A percentile compares a stretch with the other conserved stretches of the same genome.
These are phyloP conservation scores for Begonia peltatifolia DNA, from an alignment of 306 rosid species.

Conservation along the genomic window DNA sequence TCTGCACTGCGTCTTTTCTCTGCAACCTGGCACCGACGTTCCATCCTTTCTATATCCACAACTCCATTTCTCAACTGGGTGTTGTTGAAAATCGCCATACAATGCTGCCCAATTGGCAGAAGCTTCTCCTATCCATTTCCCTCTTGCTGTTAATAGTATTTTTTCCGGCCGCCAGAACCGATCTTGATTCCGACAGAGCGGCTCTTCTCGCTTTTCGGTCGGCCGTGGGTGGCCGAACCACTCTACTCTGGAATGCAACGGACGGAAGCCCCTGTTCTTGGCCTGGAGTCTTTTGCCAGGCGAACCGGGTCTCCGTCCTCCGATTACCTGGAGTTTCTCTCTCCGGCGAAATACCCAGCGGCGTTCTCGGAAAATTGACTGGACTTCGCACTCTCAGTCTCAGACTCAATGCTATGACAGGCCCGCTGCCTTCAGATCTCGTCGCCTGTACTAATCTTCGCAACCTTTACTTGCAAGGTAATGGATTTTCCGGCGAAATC, in stretches of 20 bases:
- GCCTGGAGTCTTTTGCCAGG: constrained; percentile 32
- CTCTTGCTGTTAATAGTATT: constrained; percentile 1
- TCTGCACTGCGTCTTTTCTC: no score
- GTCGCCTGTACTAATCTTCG: constrained; percentile 24
- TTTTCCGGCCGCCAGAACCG: constrained; percentile 17
- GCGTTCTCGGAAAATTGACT: constrained; percentile 27
- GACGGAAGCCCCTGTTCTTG: constrained; percentile 19
- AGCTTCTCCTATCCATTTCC: constrained; percentile 3
- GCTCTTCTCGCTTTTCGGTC: constrained; percentile 30
- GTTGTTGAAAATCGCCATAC: constrained; percentile 1
- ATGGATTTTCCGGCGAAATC: constrained; percentile 24
- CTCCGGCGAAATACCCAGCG: constrained; percentile 20
- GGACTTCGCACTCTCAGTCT: constrained; percentile 31
- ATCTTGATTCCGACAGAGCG: constrained; percentile 31
- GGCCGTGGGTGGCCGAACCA: constrained; percentile 33
- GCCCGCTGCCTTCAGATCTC: constrained; percentile 37
- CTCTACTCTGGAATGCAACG: constrained; percentile 26
- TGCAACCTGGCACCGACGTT: no score
- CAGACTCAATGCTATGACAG: constrained; percentile 30
- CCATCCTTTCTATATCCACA: no score
- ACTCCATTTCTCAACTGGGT: constrained; percentile 8
- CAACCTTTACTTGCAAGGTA: constrained; percentile 37
- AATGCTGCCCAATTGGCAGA: constrained; percentile 12
- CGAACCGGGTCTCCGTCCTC: constrained; percentile 20
- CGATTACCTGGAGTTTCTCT: constrained; percentile 36